Conservation (phyloP, 2,329 filamentous ascomycete genomes). For the Colletotrichum karsti region DNA sequence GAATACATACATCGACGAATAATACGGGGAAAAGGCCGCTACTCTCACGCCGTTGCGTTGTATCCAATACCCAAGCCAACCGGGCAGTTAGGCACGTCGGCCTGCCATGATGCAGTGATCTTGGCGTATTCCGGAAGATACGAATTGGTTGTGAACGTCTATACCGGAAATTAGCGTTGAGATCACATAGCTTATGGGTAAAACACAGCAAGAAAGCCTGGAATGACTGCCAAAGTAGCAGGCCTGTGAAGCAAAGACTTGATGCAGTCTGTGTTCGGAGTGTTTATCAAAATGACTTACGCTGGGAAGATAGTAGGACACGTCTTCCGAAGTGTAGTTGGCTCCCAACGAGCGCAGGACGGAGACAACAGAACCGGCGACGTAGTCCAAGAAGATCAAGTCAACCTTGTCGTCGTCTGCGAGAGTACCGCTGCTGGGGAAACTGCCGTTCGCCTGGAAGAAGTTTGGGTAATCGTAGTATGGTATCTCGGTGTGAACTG, state of each 20-base stretch:
- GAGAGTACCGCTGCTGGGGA: conserved; percentile 47
- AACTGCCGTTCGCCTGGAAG: conserved; percentile 57
- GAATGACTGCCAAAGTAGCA: too few species aligned
- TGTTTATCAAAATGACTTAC: background rate
- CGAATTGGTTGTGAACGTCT: conserved; percentile 16
- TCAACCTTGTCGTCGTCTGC: conserved; percentile 10
- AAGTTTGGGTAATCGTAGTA: conserved; percentile 57
- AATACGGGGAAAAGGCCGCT: too few species aligned
- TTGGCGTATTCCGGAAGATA: conserved; percentile 9
- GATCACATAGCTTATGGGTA: too few species aligned
- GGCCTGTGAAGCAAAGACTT: too few species aligned
- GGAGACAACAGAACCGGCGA: conserved; percentile 4
- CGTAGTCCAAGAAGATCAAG: conserved; percentile 15
- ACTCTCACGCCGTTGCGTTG: background rate
- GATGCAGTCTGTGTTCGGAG: too few species aligned
- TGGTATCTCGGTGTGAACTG: conserved; percentile 56
- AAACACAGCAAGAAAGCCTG: too few species aligned
- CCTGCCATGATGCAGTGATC: conserved; percentile 2
- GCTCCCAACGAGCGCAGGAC: conserved; percentile 4
- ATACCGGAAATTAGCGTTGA: background rate
- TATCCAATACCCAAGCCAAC: conserved; percentile 6
- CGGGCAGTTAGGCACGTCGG: conserved; percentile 7
- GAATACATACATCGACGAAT: too few species aligned
- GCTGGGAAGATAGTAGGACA: conserved; percentile 7
- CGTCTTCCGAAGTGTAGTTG: conserved; percentile 8